These are phyloP conservation scores for Nannizziopsis arthrosporioides DNA, from an alignment of 2,329 filamentous ascomycete species.

Conservation along the genomic window DNA sequence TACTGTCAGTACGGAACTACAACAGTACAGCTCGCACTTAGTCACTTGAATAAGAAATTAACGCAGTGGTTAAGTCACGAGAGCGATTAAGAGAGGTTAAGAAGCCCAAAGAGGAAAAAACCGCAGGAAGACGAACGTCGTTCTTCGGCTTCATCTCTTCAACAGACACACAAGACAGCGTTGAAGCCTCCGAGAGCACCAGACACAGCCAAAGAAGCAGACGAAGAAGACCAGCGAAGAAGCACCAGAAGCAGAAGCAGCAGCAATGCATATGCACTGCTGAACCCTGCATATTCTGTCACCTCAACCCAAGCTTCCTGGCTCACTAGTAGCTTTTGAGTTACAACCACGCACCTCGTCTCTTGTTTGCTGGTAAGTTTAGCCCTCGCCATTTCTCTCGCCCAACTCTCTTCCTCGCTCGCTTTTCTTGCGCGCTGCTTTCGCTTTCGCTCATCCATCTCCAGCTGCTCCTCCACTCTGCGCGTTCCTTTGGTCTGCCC, in stretches of 20 bases:
- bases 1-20: too few species aligned
- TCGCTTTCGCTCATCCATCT: neutral
- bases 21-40: too few species aligned
- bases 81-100: neutral
- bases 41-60: too few species aligned
- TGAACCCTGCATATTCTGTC: slow-evolving; percentile 9
- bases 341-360: slow-evolving; percentile 1
- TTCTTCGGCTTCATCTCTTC: neutral
- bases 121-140: neutral
- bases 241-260: neutral
- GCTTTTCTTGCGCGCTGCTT: neutral
- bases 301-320: neutral
- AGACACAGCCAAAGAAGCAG: neutral
- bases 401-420: neutral
- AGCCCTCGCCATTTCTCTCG: neutral
- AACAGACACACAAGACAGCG: neutral
- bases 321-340: too few species aligned
- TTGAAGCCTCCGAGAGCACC: neutral
- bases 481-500: neutral
- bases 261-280: neutral
- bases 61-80: too few species aligned
- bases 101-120: neutral
- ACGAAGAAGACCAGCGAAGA: neutral
- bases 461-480: neutral
- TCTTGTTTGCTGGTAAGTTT: too few species aligned